Conservation (phyloP, 2,329 filamentous ascomycete species). For the Zasmidium citrigriseum region DNA sequence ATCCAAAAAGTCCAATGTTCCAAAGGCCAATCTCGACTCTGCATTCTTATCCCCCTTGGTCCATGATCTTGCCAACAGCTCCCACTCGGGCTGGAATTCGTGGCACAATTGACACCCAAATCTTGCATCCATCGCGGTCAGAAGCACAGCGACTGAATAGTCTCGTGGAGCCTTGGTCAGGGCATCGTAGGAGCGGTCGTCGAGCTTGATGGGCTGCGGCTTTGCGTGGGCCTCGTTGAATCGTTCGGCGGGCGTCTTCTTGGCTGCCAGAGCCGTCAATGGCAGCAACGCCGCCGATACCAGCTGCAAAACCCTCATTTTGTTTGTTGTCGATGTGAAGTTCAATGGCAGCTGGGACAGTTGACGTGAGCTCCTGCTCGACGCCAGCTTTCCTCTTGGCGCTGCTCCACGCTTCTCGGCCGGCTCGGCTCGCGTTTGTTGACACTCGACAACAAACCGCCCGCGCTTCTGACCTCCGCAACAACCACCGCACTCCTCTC, state of each 20-base stretch:
- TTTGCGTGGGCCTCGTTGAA: slow-evolving; percentile 73
- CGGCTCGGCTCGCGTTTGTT: slow-evolving; percentile 2
- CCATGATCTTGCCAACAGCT: slow-evolving; percentile 84
- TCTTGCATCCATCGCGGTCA: slow-evolving; percentile 81
- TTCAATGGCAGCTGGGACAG: background rate
- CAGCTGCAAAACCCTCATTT: slow-evolving; percentile 69
- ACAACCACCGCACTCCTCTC: background rate
- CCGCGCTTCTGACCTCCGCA: background rate
- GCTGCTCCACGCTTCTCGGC: background rate
- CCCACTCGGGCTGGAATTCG: slow-evolving; percentile 94
- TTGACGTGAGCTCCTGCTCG: background rate
- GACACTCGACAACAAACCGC: background rate
- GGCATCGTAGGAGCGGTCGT: slow-evolving; percentile 72
- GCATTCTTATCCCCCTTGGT: slow-evolving; percentile 75
- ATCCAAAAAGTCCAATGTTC: slow-evolving; percentile 82
- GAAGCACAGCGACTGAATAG: slow-evolving; percentile 76
- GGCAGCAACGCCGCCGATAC: slow-evolving; percentile 62
- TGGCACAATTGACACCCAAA: slow-evolving; percentile 85
- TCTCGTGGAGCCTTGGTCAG: slow-evolving; percentile 78
- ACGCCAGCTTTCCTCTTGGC: slow-evolving; percentile 6
- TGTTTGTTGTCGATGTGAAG: slow-evolving; percentile 30
- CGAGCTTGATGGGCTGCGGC: slow-evolving; percentile 74
- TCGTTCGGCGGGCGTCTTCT: slow-evolving; percentile 57
- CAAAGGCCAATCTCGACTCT: slow-evolving; percentile 74
- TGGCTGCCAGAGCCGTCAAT: slow-evolving; percentile 60